A percentile compares a stretch with the other conserved stretches of the same genome.
Conservation (phyloP, 768 basidiomycete genomes). For the Amanita fuliginea region DNA sequence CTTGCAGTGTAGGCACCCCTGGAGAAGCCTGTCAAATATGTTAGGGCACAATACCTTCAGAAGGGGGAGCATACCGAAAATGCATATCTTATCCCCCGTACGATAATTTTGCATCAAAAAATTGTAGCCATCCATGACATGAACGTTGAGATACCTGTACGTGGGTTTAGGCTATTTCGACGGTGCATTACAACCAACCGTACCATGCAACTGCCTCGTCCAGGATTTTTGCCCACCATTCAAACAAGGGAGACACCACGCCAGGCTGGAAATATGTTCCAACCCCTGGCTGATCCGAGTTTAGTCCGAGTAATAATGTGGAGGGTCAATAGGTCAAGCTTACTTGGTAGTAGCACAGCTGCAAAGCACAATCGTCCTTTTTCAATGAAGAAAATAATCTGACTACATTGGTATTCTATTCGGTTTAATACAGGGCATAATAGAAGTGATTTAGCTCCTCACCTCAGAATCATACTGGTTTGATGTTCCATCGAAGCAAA, state of each 20-base stretch:
- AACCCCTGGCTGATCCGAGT: constrained; percentile 25
- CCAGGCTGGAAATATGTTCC: constrained; percentile 51
- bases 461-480: constrained; percentile 39
- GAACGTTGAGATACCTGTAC: constrained; percentile 54
- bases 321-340: constrained; percentile 2
- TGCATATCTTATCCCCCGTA: constrained; percentile 62
- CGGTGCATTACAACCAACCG: constrained; percentile 8
- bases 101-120: constrained; percentile 74
- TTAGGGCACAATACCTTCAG: not conserved
- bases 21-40: constrained; percentile 50
- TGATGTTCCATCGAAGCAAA: constrained; percentile 65
- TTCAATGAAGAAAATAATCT: constrained; percentile 58
- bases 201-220: constrained; percentile 71
- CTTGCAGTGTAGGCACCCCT: constrained; percentile 40
- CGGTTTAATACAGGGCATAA: not conserved
- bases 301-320: constrained; percentile 7
- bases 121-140: constrained; percentile 66
- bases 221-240: constrained; percentile 46
- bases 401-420: constrained; percentile 57
- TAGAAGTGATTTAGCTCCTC: constrained; percentile 9
- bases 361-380: constrained; percentile 45
- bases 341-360: constrained; percentile 67
- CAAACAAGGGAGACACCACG: constrained; percentile 49
- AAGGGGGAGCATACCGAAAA: constrained; percentile 42
- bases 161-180: not conserved